Conservation (phyloP, 352 stramenopile genomes). For the Globisporangium carolinianum region DNA sequence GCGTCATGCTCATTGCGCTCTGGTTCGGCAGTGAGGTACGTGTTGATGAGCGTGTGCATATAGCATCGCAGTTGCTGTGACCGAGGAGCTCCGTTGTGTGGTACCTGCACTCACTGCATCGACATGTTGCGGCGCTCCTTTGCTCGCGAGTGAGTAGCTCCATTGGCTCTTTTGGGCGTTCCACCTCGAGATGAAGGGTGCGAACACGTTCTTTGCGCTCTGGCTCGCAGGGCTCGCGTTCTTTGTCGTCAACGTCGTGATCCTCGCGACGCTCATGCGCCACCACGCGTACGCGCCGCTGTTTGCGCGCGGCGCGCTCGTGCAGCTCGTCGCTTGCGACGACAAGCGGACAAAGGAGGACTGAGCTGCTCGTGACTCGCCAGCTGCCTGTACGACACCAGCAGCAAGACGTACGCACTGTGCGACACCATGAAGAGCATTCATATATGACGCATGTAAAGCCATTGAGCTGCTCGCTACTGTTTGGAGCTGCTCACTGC, state of each 20-base stretch:
- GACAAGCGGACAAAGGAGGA: conserved; percentile 1
- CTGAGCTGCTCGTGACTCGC: not conserved
- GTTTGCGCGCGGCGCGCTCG: conserved; percentile 38
- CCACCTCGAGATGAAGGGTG: conserved; percentile 86
- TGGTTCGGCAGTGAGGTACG: conserved; percentile 76
- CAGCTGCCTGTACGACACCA: too few relatives aligned
- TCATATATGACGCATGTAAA: too few relatives aligned
- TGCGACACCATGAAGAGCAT: too few relatives aligned
- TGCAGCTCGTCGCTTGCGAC: conserved; percentile 21
- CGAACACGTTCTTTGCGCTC: conserved; percentile 84
- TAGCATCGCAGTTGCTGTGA: conserved; percentile 1
- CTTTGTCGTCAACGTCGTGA: conserved; percentile 81
- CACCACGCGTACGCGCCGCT: conserved; percentile 56
- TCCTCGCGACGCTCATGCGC: conserved; percentile 69
- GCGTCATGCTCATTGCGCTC: conserved; percentile 42
- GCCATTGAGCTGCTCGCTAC: too few relatives aligned
- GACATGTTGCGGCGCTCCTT: not conserved
- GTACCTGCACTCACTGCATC: too few relatives aligned
- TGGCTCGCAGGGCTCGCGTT: conserved; percentile 87
- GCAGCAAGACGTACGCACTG: too few relatives aligned
- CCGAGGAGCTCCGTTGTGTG: not conserved
- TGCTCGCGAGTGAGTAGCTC: conserved; percentile 22
- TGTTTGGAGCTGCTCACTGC: too few relatives aligned
- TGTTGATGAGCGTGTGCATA: not conserved
- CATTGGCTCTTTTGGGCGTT: conserved; percentile 90